Base-by-base conservation (phyloP, 495 filamentous ascomycete species). In the Barbatosphaeria neglecta region DNA sequence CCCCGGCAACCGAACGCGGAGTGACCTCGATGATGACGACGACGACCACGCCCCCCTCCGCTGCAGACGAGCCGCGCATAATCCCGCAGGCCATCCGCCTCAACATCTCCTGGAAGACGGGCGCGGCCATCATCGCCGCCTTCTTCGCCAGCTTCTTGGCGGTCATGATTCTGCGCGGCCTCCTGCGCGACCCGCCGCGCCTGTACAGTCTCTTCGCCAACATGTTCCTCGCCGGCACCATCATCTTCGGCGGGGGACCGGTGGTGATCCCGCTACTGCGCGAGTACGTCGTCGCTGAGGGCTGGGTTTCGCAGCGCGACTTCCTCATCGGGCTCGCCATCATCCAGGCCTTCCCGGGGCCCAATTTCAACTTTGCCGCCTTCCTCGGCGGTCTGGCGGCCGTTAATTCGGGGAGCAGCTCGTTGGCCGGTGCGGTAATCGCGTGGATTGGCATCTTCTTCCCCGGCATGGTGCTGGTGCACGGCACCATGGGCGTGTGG, bases 341-440 rank as follows among this genome's bases (percentile, higher is more conserved):
- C 47, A 87, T 86, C 49, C 86, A 93, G 60, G 78, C 84, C 2
- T 88, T 90, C 54, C 86, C 86, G 0, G 86, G 87, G 0, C 87
- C 87, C 0, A 90, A 93, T 60, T 90, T 90, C 75, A 93, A 90
- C 59, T 89, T 90, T 54, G 84, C 82, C 3, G 83, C 90, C 13
- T 90, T 81, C 53, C 71, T 90, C 11, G 85, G 87, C 20, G 63
- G 74, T 5, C 65, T 90, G 35, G 66, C 70, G 0, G 74, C 84
- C 0, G 55, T 68, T 13, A 58, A 59, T 6, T 46, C 37, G 13
- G 58, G 60, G 0, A 44, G 63, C 2, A 55, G 49, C 31, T 45
- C 59, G 6, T 48, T 73, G 0, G 57, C 52, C 0, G 64, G 63
- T 5, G 83, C 86, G 0, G 17, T 85, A 0, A 49, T 90, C n/a